phyloP scores from a whole-genome alignment of 108 stramenopile genomes.

The Tribonema minus region DNA sequence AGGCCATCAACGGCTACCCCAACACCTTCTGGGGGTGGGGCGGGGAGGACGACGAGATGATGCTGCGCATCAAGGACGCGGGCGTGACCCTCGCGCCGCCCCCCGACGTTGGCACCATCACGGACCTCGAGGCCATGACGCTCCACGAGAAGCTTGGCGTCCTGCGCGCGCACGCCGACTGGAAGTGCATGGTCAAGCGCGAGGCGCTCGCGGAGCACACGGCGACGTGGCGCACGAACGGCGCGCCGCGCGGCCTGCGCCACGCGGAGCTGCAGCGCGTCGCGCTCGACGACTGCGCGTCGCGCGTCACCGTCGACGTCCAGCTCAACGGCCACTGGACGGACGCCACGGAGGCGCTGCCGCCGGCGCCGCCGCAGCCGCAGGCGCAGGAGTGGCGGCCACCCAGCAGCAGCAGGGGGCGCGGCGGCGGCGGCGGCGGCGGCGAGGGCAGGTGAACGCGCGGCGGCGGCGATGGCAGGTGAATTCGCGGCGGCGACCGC shows the following conservation, averaged over 20 bases:
- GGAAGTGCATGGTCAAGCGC: conserved; percentile 96
- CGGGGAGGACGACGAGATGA: conserved; percentile 99
- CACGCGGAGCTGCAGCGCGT: conserved; percentile 56
- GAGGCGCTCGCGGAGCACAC: conserved; percentile 90
- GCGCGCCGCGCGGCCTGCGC: conserved; percentile 76
- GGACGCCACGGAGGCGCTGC: no score
- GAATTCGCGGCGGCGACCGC: no score
- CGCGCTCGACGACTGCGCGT: conserved; percentile 22
- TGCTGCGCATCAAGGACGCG: conserved; percentile 53
- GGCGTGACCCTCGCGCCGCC: not conserved
- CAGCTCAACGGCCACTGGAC: conserved; percentile 67
- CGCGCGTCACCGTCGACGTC: conserved; percentile 81
- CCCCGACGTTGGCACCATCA: conserved; percentile 18
- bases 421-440: no score
- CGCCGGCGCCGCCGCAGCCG: no score
- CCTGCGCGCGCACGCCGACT: conserved; percentile 64
- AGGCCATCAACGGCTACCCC: conserved; percentile 92
- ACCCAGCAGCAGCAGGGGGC: no score
- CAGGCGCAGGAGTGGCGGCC: no score
- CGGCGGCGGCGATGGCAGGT: no score
- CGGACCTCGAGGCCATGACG: conserved; percentile 50
- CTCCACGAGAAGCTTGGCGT: conserved; percentile 42
- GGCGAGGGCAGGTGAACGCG: no score
- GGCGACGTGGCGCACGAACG: conserved; percentile 79
- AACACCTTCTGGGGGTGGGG: conserved; percentile 99